Evolutionary conservation across 208 protist genomes (phyloP), one percentile per base, ranked within the genome.

Genomic region (Leishmania braziliensis): DNA sequence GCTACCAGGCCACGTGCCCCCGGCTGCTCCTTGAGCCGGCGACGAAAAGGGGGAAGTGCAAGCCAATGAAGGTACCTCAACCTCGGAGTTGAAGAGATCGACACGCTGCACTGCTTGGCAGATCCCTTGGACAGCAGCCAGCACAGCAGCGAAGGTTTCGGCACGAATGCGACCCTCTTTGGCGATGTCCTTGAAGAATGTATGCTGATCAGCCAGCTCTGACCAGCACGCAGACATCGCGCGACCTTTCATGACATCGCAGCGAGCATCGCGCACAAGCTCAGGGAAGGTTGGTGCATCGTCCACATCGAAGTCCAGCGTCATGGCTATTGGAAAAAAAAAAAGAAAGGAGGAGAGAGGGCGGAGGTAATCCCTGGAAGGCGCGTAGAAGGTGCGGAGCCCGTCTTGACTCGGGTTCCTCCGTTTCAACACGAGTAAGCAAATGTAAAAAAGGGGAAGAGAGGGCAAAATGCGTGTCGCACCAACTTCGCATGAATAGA

Each of bases 121-220:
- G 66, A 96, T 83, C 26, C 88, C 88, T 39, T 89, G 86, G 4
- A 87, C 46, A 5, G 91, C 90, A 16, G 86, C 80, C 14, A 95
- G 73, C 16, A 92, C 84, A 26, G 79, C 56, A 4, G 85, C 87
- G 39, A 92, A 54, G 33, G 62, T 58, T 29, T 87, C 69, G 9
- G 88, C 93, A 29, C 90, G 88, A 63, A 62, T 68, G 29, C 80
- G 84, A 0, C 90, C 91, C 53, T 95, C 90, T 60, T 79, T 79
- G 0, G 88, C 84, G 36, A 95, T 86, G 76, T 95, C 93, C 36
- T 86, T 89, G 76, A 96, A 91, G 50, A 93, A 90, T 10, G 84
- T 77, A 69, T 96, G 84, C 62, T 81, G 80, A 36, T 90, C 83
- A 16, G 86, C 82, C 46, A 94, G 48, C 51, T 87, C 71, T 9